Evolutionary conservation across 2,329 filamentous ascomycete species (phyloP).

Genomic region (Pseudopyricularia javanii): DNA sequence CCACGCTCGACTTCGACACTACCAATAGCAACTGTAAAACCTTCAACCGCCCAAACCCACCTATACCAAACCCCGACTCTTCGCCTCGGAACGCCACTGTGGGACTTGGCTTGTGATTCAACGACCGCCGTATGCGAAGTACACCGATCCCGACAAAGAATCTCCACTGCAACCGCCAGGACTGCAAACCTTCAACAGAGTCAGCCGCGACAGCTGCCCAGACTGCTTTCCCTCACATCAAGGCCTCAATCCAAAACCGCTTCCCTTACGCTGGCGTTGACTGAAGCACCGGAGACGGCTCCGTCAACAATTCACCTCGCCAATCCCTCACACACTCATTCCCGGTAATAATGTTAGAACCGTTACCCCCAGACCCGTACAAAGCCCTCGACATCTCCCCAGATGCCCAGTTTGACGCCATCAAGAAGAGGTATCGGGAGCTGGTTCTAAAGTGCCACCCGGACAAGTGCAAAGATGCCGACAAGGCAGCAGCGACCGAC

Average conservation of each 20-base stretch:
- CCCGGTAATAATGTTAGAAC: slow-evolving; percentile 26
- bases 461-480: slow-evolving; percentile 45
- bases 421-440: slow-evolving; percentile 73
- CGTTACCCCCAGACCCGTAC: slow-evolving; percentile 64
- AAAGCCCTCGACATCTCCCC: slow-evolving; percentile 60
- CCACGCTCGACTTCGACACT: not conserved
- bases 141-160: not conserved
- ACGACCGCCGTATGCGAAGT: not conserved
- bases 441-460: slow-evolving; percentile 81
- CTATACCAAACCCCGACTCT: not conserved
- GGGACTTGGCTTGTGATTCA: not conserved
- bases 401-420: slow-evolving; percentile 56
- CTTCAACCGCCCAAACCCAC: not conserved
- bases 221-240: not conserved
- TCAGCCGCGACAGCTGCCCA: not conserved
- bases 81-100: not conserved
- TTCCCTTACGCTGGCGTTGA: slow-evolving; percentile 3
- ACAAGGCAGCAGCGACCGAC: not conserved
- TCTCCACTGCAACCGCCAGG: not conserved
- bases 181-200: not conserved
- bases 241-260: not conserved
- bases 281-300: not conserved
- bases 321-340: not conserved
- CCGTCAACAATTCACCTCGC: not conserved
- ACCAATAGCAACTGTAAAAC: not conserved